These are phyloP conservation scores for Ocimum tenuiflorum DNA, from an alignment of 257 asterid species.

Conservation along the genomic window DNA sequence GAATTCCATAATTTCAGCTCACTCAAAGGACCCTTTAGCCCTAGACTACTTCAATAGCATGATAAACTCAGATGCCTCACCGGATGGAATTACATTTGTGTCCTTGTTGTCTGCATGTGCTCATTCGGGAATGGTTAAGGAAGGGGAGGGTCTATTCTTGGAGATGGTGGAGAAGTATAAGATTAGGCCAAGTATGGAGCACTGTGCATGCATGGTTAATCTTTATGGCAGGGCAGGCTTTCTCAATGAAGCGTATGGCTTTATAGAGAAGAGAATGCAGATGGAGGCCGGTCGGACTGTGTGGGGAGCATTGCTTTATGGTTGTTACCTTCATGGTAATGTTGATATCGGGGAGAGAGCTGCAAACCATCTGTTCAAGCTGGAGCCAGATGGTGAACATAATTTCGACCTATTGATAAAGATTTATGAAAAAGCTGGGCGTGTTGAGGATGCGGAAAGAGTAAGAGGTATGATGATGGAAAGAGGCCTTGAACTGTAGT, in stretches of 20 bases:
- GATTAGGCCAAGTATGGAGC: slow-evolving; percentile 59
- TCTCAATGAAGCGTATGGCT: slow-evolving; percentile 41
- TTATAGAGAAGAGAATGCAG: slow-evolving; percentile 43
- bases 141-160: slow-evolving; percentile 49
- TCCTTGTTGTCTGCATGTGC: slow-evolving; percentile 61
- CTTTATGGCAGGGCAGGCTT: slow-evolving; percentile 67
- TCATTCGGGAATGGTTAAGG: slow-evolving; percentile 46
- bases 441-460: slow-evolving; percentile 39
- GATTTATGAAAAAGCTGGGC: slow-evolving; percentile 41
- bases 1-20: slow-evolving; percentile 83
- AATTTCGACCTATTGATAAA: slow-evolving; percentile 67
- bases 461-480: slow-evolving; percentile 49
- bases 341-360: slow-evolving; percentile 54
- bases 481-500: slow-evolving; percentile 48
- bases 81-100: slow-evolving; percentile 63
- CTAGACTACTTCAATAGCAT: slow-evolving; percentile 50
- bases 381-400: slow-evolving; percentile 78
- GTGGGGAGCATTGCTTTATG: slow-evolving; percentile 86
- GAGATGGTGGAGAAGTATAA: slow-evolving; percentile 43
- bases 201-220: slow-evolving; percentile 77
- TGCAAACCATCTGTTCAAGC: slow-evolving; percentile 45
- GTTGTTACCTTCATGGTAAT: slow-evolving; percentile 60
- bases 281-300: slow-evolving; percentile 64
- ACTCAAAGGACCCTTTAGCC: slow-evolving; percentile 42
- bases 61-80: slow-evolving; percentile 29